Evolutionary conservation across 768 basidiomycete genomes (phyloP).

Genomic region (Trametes meyenii): DNA sequence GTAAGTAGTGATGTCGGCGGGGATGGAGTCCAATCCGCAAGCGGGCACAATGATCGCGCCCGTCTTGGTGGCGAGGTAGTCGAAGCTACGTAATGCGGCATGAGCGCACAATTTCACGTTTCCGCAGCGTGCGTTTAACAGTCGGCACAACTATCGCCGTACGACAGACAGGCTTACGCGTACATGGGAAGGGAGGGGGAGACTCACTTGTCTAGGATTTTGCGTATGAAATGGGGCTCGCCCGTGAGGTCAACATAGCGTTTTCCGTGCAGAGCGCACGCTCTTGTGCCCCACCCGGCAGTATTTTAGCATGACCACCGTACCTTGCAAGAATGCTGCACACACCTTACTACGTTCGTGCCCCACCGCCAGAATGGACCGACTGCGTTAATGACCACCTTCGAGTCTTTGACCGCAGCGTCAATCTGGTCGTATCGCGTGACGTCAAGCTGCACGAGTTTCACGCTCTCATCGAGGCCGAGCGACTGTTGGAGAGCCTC

Average conservation of each 20-base stretch:
- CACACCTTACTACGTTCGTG: conserved; percentile 69
- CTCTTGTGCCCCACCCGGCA: conserved; percentile 40
- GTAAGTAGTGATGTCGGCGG: conserved; percentile 71
- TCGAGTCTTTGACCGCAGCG: conserved; percentile 53
- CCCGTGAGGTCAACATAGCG: conserved; percentile 90
- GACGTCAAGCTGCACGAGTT: conserved; percentile 60
- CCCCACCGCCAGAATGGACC: conserved; percentile 78
- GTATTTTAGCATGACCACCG: neutral
- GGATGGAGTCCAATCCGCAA: conserved; percentile 78
- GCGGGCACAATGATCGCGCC: conserved; percentile 78
- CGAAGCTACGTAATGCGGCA: conserved; percentile 49
- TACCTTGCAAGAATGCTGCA: conserved; percentile 4
- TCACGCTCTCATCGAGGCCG: conserved; percentile 45
- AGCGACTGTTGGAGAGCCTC: conserved; percentile 52
- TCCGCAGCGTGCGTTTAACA: neutral
- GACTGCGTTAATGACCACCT: conserved; percentile 75
- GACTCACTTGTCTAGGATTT: conserved; percentile 62
- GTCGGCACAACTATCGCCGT: no score
- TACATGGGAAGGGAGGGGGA: conserved; percentile 10
- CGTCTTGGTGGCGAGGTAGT: conserved; percentile 70
- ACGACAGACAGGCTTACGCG: no score
- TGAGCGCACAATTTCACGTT: neutral
- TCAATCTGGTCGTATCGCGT: conserved; percentile 56
- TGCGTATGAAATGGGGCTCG: conserved; percentile 66
- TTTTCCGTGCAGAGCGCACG: conserved; percentile 71